phyloP scores from a whole-genome alignment of 805 yeast genomes.

The Candida rishiriensis region DNA sequence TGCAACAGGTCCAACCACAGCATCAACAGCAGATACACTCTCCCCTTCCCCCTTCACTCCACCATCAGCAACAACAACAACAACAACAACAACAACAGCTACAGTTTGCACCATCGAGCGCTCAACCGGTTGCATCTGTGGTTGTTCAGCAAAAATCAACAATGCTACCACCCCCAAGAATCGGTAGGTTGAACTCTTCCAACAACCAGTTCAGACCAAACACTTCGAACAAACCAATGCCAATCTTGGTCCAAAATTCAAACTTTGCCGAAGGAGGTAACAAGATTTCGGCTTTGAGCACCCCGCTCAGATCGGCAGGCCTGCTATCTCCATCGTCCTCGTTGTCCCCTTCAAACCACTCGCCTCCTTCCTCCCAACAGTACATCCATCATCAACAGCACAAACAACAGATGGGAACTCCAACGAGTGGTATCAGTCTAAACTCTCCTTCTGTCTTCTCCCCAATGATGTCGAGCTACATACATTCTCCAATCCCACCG shows the following conservation, averaged over 20 bases:
- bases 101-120: slow-evolving; percentile 2
- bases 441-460: slow-evolving; percentile 10
- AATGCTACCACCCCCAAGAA: slow-evolving; percentile 30
- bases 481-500: neutral
- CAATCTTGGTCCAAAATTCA: slow-evolving; percentile 24
- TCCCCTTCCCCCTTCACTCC: slow-evolving; percentile 1
- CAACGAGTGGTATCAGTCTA: slow-evolving; percentile 12
- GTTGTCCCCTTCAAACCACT: slow-evolving; percentile 1
- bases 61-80: slow-evolving; percentile 4
- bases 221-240: slow-evolving; percentile 27
- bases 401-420: slow-evolving; percentile 14
- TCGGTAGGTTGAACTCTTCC: slow-evolving; percentile 9
- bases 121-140: slow-evolving; percentile 5
- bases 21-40: slow-evolving; percentile 1
- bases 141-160: slow-evolving; percentile 20
- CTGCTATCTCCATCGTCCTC: slow-evolving; percentile 3
- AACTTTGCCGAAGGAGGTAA: slow-evolving; percentile 6
- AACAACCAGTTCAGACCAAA: slow-evolving; percentile 26
- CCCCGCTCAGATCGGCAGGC: slow-evolving; percentile 9
- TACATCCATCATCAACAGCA: slow-evolving; percentile 3
- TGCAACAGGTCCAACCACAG: neutral
- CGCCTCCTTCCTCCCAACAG: neutral
- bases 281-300: slow-evolving; percentile 3
- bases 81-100: slow-evolving; percentile 5
- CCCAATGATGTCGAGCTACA: slow-evolving; percentile 1